Evolutionary conservation across 257 asterid species (phyloP).

Genomic region (Solanum dulcamara): DNA sequence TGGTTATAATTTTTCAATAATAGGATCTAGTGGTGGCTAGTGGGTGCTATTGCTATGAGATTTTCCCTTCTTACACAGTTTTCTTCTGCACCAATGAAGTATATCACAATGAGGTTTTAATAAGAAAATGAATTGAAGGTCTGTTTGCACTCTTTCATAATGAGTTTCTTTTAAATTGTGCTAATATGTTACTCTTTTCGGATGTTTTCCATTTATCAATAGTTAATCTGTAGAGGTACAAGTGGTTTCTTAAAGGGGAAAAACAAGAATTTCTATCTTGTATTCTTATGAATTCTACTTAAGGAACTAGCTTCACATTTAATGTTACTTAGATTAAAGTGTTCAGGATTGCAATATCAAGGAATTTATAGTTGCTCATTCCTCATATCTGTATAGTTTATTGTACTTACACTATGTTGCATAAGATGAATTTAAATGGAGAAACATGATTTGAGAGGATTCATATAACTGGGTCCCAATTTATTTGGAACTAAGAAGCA

Average conservation of each 20-base stretch:
- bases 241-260: not conserved
- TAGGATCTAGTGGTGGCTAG: not conserved
- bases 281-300: not conserved
- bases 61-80: not conserved
- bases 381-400: not conserved
- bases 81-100: not conserved
- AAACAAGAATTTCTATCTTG: not conserved
- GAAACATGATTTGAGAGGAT: not conserved
- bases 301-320: not conserved
- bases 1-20: too few relatives aligned
- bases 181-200: not conserved
- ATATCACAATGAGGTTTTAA: too few relatives aligned
- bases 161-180: not conserved
- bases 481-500: not conserved
- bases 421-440: not conserved
- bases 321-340: not conserved
- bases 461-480: not conserved
- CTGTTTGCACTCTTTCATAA: not conserved
- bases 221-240: not conserved
- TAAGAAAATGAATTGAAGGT: too few relatives aligned
- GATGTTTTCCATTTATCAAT: not conserved
- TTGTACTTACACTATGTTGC: not conserved
- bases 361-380: not conserved
- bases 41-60: too few relatives aligned
- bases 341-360: not conserved